Evolutionary conservation across 2,329 filamentous ascomycete genomes (phyloP).

Genomic region (Fusarium sp.): DNA sequence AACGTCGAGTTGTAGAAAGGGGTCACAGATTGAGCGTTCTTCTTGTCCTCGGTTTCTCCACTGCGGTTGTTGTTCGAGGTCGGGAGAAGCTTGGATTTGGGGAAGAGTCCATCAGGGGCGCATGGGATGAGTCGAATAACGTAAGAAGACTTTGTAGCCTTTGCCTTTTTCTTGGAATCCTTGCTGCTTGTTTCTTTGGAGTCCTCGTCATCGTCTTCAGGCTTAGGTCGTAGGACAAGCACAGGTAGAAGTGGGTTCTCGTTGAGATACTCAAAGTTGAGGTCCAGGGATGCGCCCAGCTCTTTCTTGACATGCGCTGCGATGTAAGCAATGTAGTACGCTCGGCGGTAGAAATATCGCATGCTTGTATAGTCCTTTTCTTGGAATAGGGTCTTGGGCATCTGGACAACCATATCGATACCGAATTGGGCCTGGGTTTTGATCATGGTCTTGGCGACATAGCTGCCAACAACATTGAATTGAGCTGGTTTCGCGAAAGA

Average conservation of each 20-base stretch:
- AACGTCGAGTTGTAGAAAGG: constrained; percentile 93
- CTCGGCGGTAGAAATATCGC: constrained; percentile 94
- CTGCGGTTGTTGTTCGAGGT: constrained; percentile 79
- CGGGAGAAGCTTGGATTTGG: constrained; percentile 79
- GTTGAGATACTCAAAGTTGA: constrained; percentile 77
- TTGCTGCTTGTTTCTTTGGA: constrained; percentile 34
- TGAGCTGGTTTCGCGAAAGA: constrained; percentile 82
- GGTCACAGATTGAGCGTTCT: constrained; percentile 67
- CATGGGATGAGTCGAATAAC: constrained; percentile 85
- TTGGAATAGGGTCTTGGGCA: constrained; percentile 86
- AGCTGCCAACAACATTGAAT: constrained; percentile 92
- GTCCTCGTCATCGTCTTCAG: constrained; percentile 37
- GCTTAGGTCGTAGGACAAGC: constrained; percentile 61
- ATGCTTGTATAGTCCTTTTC: constrained; percentile 95
- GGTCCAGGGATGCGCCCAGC: constrained; percentile 67
- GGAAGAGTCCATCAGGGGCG: constrained; percentile 78
- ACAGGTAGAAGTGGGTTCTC: constrained; percentile 85
- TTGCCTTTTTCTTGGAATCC: constrained; percentile 45
- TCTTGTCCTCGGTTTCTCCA: constrained; percentile 62
- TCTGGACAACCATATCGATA: constrained; percentile 89
- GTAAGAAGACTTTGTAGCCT: constrained; percentile 59
- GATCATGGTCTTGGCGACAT: constrained; percentile 81
- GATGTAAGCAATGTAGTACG: constrained; percentile 91
- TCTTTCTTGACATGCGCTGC: constrained; percentile 77
- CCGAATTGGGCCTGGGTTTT: constrained; percentile 72